Conservation (phyloP, 371 early-diverging fungal genomes). For the Mucor lusitanicus region DNA sequence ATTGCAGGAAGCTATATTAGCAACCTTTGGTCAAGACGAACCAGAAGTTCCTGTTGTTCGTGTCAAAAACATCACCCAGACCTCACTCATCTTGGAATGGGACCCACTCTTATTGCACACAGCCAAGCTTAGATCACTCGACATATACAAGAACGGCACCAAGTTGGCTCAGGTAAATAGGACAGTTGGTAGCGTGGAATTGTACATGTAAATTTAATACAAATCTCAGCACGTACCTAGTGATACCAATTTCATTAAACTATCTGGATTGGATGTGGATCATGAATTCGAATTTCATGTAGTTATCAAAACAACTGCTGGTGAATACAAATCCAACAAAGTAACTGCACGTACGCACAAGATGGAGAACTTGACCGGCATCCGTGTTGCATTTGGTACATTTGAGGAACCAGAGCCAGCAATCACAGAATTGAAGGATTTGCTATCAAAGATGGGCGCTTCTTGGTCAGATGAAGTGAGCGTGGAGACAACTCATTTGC, state of each 20-base stretch:
- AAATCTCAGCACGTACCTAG: conserved; percentile 49
- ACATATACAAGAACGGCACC: conserved; percentile 81
- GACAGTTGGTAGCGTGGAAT: not conserved
- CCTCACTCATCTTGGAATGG: conserved; percentile 89
- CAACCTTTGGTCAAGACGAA: conserved; percentile 73
- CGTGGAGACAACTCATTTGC: conserved; percentile 89
- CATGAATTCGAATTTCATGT: conserved; percentile 87
- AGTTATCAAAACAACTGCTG: conserved; percentile 89
- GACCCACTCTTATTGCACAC: conserved; percentile 80
- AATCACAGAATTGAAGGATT: conserved; percentile 72
- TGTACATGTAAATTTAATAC: not conserved
- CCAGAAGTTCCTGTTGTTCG: conserved; percentile 81
- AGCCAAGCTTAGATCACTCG: conserved; percentile 79
- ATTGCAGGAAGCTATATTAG: conserved; percentile 82
- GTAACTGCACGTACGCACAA: conserved; percentile 83
- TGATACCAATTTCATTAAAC: conserved; percentile 70
- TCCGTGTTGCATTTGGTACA: conserved; percentile 89
- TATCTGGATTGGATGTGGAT: conserved; percentile 87
- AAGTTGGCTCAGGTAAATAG: conserved; percentile 53
- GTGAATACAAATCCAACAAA: conserved; percentile 76
- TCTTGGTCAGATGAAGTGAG: conserved; percentile 83
- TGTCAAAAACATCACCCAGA: conserved; percentile 85
- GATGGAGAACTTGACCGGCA: conserved; percentile 93
- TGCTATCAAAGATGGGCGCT: conserved; percentile 86
- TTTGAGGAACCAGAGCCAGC: conserved; percentile 69